Percentiles rank a stretch among this genome's conserved stretches.
Evolutionary conservation across 108 stramenopile genomes (phyloP).

Genomic region (Aurantiochytrium sp.): DNA sequence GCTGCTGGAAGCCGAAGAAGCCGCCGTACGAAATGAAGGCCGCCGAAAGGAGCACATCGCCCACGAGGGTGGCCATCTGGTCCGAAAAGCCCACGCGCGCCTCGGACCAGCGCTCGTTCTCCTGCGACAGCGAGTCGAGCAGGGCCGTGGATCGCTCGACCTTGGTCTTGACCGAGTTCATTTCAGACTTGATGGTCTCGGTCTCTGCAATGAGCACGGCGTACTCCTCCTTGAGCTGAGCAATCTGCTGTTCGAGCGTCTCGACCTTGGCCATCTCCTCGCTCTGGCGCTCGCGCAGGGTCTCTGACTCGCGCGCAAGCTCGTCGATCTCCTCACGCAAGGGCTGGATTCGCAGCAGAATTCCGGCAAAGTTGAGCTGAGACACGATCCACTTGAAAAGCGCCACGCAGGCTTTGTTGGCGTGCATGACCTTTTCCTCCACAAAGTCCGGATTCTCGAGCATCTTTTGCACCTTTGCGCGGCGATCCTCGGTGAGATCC

Average conservation of each 20-base stretch:
- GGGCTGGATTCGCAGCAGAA: conserved; percentile 89
- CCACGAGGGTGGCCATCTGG: conserved; percentile 76
- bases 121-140: conserved; percentile 79
- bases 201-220: conserved; percentile 87
- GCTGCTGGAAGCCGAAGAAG: conserved; percentile 77
- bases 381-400: conserved; percentile 91
- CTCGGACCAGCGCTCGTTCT: conserved; percentile 91
- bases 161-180: conserved; percentile 79
- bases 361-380: conserved; percentile 84
- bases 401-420: conserved; percentile 86
- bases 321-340: conserved; percentile 88
- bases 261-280: conserved; percentile 72
- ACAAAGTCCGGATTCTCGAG: conserved; percentile 1
- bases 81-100: conserved; percentile 75
- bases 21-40: conserved; percentile 91
- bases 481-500: conserved; percentile 49
- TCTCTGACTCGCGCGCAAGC: conserved; percentile 68
- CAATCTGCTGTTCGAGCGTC: conserved; percentile 79
- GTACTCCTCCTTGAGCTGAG: conserved; percentile 89
- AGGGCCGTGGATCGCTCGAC: conserved; percentile 88
- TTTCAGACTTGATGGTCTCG: conserved; percentile 87
- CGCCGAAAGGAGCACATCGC: conserved; percentile 82
- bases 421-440: conserved; percentile 42
- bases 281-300: conserved; percentile 69
- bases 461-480: background rate